Evolutionary conservation across 2,329 filamentous ascomycete genomes (phyloP), one percentile per base, ranked within the genome.

Genomic region (Diplodia sapinea): DNA sequence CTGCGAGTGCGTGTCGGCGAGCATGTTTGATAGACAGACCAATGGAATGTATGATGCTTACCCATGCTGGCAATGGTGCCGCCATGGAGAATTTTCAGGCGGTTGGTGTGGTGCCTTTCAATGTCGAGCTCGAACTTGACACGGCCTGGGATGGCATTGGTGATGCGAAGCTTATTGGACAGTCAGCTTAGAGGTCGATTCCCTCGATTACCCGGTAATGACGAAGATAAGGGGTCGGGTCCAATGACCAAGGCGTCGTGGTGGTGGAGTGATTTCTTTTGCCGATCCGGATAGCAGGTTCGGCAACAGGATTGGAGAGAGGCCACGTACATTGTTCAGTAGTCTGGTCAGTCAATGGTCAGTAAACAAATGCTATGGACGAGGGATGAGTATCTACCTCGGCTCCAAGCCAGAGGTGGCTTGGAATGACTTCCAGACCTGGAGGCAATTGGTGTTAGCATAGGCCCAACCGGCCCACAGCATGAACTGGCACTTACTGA

Each of bases 391-490:
- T 15, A 31, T 29, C 9, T 82, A 96, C 94, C 91, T 91, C 77
- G 93, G 93, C 79, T 97, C 94, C 23, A 98, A 82, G 7, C 94
- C 94, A 5, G 93, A 97, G 71, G 92, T 91, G 71, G 87, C 86
- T 82, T 91, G 88, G 79, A 97, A 97, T 1, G 92, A 94, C 77
- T 91, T 90, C 83, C 93, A 86, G 56, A 96, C 92, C 92, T 95
- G 65, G 20, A 68, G 20, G 68, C 49, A 59, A 65, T 65, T 23
- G 59, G 65, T 80, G 43, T 78, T 72, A 69, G 31, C 38, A 68
- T 50, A 62, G n/a, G 50, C 5, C 20, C 50, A 38, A 31, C 66
- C 68, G 11, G 36, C 63, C 51, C 15, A 26, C 11, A 20, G 13
- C 3, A 17, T 56, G 17, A 15, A 29, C 1, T 29, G 47, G n/a